Base-by-base conservation (phyloP, 2,329 filamentous ascomycete genomes). In the Calonectria naviculata region DNA sequence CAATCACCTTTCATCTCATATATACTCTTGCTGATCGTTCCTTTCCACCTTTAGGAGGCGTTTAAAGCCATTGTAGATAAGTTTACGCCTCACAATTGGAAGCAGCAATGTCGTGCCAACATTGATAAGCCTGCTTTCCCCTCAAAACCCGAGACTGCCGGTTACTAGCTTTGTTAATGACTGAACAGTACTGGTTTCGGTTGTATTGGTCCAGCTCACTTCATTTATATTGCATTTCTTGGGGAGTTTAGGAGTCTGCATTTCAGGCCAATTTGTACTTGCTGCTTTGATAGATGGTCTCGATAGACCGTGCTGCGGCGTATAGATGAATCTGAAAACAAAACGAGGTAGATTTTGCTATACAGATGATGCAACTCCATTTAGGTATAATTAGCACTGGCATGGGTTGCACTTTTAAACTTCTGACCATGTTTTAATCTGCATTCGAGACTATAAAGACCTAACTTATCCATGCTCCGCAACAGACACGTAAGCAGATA, bases 51-150 rank as follows among this genome's bases (percentile, higher is more conserved):
- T 19, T 71, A 94, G 92, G 91, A 93, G 68, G 95, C 96, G 0
- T 99, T 99, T 87, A 98, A 98, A 83, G 87, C 90, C 63, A 94
- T 98, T 67, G 95, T 97, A 3, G 96, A 98, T 84, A 95, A 94
- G 78, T 97, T 94, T 80, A 97, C 94, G 1, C 97, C 97, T 0
- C 85, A 86, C 70, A 89, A 95, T 81, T 98, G 95, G 96, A 89
- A 84, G 74, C 79, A 84, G 26, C 83, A 90, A 71, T 91, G 89
- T 75, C 84, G 83, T n/a, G 74, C 80, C 54, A 87, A 88, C 71
- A 74, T 84, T 21, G 81, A 82, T 28, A 81, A 78, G 10, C 83
- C 88, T 0, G 82, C 83, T 2, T 85, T 89, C 68, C 88, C 89
- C 1, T 67, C 74, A 21, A 85, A 86, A 72, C 84, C 86, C 0